Evolutionary conservation across 2,329 filamentous ascomycete species (phyloP).

Genomic region (Phyllosticta citribraziliensis): DNA sequence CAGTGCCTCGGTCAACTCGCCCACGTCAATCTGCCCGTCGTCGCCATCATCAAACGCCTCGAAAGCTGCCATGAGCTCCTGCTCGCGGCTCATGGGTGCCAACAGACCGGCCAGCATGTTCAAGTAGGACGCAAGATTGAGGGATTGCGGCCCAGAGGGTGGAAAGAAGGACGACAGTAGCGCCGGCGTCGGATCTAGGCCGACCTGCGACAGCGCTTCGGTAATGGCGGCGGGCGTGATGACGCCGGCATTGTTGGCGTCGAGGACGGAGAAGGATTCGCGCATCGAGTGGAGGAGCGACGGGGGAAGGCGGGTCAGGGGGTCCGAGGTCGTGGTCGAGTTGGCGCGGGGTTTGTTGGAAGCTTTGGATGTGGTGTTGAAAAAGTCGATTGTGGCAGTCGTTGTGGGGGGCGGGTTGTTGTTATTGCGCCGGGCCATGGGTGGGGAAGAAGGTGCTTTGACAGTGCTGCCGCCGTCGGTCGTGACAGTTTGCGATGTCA

Average conservation of each 20-base stretch:
- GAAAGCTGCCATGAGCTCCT: slow-evolving; percentile 80
- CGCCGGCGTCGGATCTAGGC: slow-evolving; percentile 61
- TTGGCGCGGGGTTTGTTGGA: slow-evolving; percentile 6
- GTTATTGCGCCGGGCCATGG: slow-evolving; percentile 27
- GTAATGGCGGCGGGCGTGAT: slow-evolving; percentile 76
- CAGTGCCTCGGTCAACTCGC: slow-evolving; percentile 72
- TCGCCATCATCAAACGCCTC: slow-evolving; percentile 95
- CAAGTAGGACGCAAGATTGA: slow-evolving; percentile 78
- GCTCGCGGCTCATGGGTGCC: slow-evolving; percentile 61
- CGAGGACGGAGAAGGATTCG: slow-evolving; percentile 88
- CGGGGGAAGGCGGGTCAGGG: slow-evolving; percentile 65
- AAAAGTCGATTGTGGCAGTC: slow-evolving; percentile 15
- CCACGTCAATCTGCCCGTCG: slow-evolving; percentile 80
- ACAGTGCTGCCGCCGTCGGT: slow-evolving; percentile 2
- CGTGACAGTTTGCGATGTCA: slow-evolving; percentile 3
- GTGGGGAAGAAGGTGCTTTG: slow-evolving; percentile 14
- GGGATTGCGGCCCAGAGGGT: slow-evolving; percentile 56
- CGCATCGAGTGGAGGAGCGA: slow-evolving; percentile 78
- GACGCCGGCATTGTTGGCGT: slow-evolving; percentile 75
- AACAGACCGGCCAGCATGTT: slow-evolving; percentile 70
- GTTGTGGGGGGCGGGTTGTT: slow-evolving; percentile 23
- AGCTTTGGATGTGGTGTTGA: slow-evolving; percentile 7
- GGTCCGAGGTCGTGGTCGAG: slow-evolving; percentile 12
- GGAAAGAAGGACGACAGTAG: slow-evolving; percentile 79
- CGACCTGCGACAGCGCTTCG: slow-evolving; percentile 79